These are phyloP conservation scores for Alnus glutinosa DNA, from an alignment of 306 rosid genomes.

Conservation along the genomic window DNA sequence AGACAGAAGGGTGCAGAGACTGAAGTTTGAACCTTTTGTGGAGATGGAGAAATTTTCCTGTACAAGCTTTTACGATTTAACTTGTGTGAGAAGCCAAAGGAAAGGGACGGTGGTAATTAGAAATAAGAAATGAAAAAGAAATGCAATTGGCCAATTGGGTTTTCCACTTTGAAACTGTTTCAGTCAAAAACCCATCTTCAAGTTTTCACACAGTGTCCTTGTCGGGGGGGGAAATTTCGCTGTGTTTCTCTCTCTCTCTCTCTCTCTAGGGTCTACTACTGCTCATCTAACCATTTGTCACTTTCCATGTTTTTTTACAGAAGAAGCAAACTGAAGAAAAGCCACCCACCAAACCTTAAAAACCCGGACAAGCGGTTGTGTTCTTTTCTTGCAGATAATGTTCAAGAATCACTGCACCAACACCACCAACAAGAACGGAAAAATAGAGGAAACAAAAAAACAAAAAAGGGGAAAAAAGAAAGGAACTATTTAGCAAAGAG, in stretches of 20 bases:
- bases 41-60: conserved; percentile 19
- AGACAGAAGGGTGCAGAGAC: background rate
- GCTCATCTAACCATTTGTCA: conserved; percentile 47
- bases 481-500: conserved; percentile 18
- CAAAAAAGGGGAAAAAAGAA: background rate
- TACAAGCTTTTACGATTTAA: conserved; percentile 21
- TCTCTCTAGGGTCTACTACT: conserved; percentile 21
- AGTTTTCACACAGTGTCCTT: conserved; percentile 65
- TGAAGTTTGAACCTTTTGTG: conserved; percentile 26
- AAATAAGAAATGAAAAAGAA: conserved; percentile 3
- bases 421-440: conserved; percentile 15
- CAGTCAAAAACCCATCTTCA: conserved; percentile 50
- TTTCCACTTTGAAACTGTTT: conserved; percentile 39
- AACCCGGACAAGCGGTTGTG: background rate
- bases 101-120: background rate
- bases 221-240: conserved; percentile 62
- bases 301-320: conserved; percentile 53
- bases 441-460: background rate
- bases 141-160: background rate
- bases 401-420: conserved; percentile 19
- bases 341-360: conserved; percentile 31
- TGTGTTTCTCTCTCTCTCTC: conserved; percentile 19
- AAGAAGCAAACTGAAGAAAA: conserved; percentile 49
- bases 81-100: conserved; percentile 54
- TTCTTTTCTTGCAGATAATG: conserved; percentile 25